Evolutionary conservation across 176 grass and related monocot genomes (phyloP).

Genomic region (Triticum dicoccoides): DNA sequence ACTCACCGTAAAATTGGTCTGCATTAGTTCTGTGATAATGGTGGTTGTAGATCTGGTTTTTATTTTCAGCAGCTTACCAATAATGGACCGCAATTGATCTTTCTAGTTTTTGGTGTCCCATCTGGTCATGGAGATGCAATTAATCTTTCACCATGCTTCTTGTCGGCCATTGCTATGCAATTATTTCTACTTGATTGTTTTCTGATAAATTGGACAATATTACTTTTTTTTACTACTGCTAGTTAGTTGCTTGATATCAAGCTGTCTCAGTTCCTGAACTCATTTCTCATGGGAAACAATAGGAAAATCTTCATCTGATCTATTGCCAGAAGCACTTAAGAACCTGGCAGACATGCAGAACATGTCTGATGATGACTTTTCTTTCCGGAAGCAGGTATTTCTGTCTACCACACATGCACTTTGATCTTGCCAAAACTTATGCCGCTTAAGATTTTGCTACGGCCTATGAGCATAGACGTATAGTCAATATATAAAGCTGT

Average conservation of each 20-base stretch:
- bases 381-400: constrained; percentile 86
- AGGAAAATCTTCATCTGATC: constrained; percentile 69
- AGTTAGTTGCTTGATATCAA: neutral
- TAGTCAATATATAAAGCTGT: neutral
- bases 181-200: neutral
- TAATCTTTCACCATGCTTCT: constrained; percentile 3
- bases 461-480: neutral
- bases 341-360: constrained; percentile 81
- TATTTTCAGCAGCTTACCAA: neutral
- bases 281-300: constrained; percentile 34
- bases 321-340: constrained; percentile 74
- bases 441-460: neutral
- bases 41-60: neutral
- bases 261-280: constrained; percentile 16
- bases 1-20: neutral
- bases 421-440: neutral
- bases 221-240: neutral
- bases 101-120: constrained; percentile 9
- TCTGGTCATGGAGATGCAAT: neutral
- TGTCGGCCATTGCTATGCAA: neutral
- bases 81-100: neutral
- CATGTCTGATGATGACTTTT: constrained; percentile 75
- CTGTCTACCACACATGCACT: neutral
- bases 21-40: neutral
- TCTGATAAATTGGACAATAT: neutral